These are phyloP conservation scores for Leccinum proximum DNA, from an alignment of 1,284 basidiomycete species.

Conservation along the genomic window DNA sequence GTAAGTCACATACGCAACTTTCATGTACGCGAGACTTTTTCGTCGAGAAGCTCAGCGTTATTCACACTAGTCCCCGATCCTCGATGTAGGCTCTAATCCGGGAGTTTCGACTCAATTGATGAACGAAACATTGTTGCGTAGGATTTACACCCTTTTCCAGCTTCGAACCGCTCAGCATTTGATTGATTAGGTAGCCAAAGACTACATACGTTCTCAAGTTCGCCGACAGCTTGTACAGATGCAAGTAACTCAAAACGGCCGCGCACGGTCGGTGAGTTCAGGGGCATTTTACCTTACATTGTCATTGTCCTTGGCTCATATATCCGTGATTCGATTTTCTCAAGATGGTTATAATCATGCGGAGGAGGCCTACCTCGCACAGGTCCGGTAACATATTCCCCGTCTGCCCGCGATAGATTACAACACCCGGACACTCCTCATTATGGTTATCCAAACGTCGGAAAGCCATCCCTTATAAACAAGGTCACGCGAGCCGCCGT, in stretches of 20 bases:
- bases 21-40: constrained; percentile 99
- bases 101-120: neutral
- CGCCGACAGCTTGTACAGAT: constrained; percentile 93
- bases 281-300: neutral
- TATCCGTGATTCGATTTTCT: neutral
- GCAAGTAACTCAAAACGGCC: constrained; percentile 95
- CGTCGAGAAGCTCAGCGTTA: constrained; percentile 94
- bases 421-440: constrained; percentile 93
- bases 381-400: constrained; percentile 96
- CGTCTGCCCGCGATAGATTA: constrained; percentile 83
- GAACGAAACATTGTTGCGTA: constrained; percentile 31
- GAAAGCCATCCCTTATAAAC: constrained; percentile 97
- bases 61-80: constrained; percentile 94
- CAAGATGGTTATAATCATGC: constrained; percentile 97
- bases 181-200: constrained; percentile 94
- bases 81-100: constrained; percentile 66
- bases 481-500: constrained; percentile 96
- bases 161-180: constrained; percentile 91
- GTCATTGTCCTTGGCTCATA: neutral
- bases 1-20: constrained; percentile 91
- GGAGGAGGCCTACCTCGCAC: constrained; percentile 95
- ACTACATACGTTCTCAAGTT: constrained; percentile 80
- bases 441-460: constrained; percentile 99
- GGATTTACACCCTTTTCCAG: constrained; percentile 96
- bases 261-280: constrained; percentile 81